A percentile compares a stretch with the other conserved stretches of the same genome.
Evolutionary conservation across 2,329 filamentous ascomycete species (phyloP).

Genomic region (Calonectria crousiana): DNA sequence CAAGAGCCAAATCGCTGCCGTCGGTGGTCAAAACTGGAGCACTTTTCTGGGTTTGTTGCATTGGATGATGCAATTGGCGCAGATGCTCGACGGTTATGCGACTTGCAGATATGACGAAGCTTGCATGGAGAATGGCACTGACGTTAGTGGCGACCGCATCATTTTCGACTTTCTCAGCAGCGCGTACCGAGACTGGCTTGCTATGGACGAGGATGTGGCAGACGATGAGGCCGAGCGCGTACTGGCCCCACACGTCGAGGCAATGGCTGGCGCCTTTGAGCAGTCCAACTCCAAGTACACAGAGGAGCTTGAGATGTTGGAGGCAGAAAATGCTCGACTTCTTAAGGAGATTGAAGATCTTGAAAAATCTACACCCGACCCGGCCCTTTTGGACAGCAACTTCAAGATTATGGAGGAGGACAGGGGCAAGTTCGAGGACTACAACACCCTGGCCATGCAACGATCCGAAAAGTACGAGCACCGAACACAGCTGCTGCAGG

Average conservation of each 20-base stretch:
- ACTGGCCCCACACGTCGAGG: conserved; percentile 85
- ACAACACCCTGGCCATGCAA: conserved; percentile 85
- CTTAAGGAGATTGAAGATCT: conserved; percentile 90
- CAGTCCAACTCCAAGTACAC: conserved; percentile 85
- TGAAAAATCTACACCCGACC: conserved; percentile 86
- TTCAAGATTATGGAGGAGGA: conserved; percentile 97
- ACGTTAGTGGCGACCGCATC: conserved; percentile 90
- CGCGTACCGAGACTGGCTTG: conserved; percentile 94
- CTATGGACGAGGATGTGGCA: conserved; percentile 88
- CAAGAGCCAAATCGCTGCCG: conserved; percentile 94
- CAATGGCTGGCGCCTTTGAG: conserved; percentile 91
- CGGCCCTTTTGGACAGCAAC: conserved; percentile 86
- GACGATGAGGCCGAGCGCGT: conserved; percentile 86
- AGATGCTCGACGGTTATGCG: conserved; percentile 90
- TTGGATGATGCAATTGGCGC: conserved; percentile 98
- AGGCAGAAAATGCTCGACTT: conserved; percentile 85
- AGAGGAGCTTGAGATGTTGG: conserved; percentile 85
- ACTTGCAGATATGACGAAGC: conserved; percentile 88
- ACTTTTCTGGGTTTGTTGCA: conserved; percentile 94
- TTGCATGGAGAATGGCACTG: conserved; percentile 87
- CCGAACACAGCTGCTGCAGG: conserved; percentile 83
- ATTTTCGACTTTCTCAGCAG: conserved; percentile 93
- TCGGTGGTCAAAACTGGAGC: conserved; percentile 97
- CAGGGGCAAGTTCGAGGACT: conserved; percentile 93
- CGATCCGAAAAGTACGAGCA: conserved; percentile 91